A percentile compares a stretch with the other conserved stretches of the same genome.
These are phyloP conservation scores for Candida boleticola DNA, from an alignment of 805 yeast genomes.

Conservation along the genomic window DNA sequence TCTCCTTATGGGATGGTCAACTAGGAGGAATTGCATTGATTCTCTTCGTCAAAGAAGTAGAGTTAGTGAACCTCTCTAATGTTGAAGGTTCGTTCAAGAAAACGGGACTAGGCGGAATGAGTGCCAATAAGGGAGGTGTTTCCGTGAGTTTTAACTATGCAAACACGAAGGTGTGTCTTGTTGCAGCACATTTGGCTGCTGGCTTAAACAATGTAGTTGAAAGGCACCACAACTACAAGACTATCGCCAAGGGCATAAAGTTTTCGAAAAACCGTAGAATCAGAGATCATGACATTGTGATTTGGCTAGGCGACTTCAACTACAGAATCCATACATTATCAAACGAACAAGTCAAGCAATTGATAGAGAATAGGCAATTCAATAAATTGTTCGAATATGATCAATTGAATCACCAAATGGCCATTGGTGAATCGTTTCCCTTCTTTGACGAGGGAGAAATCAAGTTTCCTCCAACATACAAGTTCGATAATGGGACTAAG, in stretches of 20 bases:
- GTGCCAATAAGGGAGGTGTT: slow-evolving; percentile 79
- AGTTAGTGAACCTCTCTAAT: slow-evolving; percentile 51
- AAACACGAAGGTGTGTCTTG: slow-evolving; percentile 70
- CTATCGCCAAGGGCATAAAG: slow-evolving; percentile 66
- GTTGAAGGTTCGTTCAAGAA: slow-evolving; percentile 76
- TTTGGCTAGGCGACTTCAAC: slow-evolving; percentile 94
- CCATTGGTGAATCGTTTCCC: slow-evolving; percentile 72
- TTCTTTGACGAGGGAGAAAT: slow-evolving; percentile 80
- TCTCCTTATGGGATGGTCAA: slow-evolving; percentile 70
- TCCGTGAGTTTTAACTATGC: slow-evolving; percentile 66
- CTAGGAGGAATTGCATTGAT: slow-evolving; percentile 80
- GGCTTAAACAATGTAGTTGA: slow-evolving; percentile 80
- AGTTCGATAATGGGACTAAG: slow-evolving; percentile 83
- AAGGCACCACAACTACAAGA: slow-evolving; percentile 81
- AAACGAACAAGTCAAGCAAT: slow-evolving; percentile 63
- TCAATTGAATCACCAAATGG: slow-evolving; percentile 76
- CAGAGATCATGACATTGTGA: slow-evolving; percentile 77
- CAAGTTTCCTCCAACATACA: slow-evolving; percentile 86
- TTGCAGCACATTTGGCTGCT: slow-evolving; percentile 90
- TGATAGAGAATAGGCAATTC: slow-evolving; percentile 47
- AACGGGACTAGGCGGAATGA: slow-evolving; percentile 92
- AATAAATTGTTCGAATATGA: slow-evolving; percentile 63
- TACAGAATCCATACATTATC: slow-evolving; percentile 66
- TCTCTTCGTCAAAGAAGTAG: slow-evolving; percentile 59
- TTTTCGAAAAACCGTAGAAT: slow-evolving; percentile 50